These are phyloP conservation scores for Coemansia sp. DNA, from an alignment of 192 early-diverging fungal species.

Conservation along the genomic window DNA sequence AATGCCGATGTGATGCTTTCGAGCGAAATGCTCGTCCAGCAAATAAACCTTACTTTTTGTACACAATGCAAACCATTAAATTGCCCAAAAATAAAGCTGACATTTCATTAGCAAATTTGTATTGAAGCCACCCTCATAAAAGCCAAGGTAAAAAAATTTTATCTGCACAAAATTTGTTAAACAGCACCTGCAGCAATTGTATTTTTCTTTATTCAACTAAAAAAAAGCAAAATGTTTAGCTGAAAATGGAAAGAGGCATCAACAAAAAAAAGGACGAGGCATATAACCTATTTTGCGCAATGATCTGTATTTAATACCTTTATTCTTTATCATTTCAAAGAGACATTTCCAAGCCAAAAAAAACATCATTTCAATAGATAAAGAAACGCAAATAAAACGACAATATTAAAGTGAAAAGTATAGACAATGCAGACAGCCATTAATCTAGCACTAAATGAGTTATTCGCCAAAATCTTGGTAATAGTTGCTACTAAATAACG, in stretches of 20 bases:
- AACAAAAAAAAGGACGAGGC: constrained; percentile 4
- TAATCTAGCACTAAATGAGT: no score
- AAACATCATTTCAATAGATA: no score
- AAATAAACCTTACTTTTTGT: constrained; percentile 1
- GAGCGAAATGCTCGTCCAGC: not conserved
- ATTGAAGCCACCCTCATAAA: not conserved
- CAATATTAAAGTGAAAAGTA: no score
- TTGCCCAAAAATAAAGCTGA: not conserved
- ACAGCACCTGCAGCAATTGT: not conserved
- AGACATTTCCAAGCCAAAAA: no score
- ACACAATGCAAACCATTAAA: not conserved
- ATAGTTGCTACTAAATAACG: no score
- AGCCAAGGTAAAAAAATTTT: not conserved
- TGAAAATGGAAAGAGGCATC: not conserved
- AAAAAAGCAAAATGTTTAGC: constrained; percentile 8
- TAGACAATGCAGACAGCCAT: no score
- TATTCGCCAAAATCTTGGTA: no score
- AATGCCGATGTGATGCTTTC: not conserved
- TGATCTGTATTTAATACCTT: not conserved
- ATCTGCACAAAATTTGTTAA: not conserved
- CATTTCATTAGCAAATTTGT: not conserved
- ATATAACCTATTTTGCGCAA: not conserved
- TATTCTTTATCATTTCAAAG: not conserved
- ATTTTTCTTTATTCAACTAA: not conserved
- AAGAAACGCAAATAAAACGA: not conserved